These are phyloP conservation scores for Plenodomus biglobosus DNA, from an alignment of 2,329 filamentous ascomycete genomes.

Conservation along the genomic window DNA sequence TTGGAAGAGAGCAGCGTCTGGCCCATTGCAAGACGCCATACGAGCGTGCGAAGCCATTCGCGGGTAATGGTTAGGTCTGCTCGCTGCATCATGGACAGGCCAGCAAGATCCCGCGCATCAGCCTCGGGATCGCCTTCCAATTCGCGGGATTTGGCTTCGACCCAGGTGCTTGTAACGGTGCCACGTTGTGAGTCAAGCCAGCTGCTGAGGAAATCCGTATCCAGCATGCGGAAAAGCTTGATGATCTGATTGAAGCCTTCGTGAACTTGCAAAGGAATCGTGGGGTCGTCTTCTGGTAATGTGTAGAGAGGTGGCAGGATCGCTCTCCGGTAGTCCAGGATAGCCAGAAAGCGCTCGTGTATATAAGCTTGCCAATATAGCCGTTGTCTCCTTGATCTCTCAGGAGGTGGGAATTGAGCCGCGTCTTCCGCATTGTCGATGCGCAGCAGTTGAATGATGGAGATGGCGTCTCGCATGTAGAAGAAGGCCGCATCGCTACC, in stretches of 20 bases:
- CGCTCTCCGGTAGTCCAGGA: conserved; percentile 53
- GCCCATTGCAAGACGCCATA: conserved; percentile 55
- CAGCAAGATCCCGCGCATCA: conserved; percentile 44
- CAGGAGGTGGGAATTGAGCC: conserved; percentile 34
- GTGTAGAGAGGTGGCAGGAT: conserved; percentile 45
- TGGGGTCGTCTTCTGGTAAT: conserved; percentile 46
- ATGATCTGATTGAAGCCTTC: conserved; percentile 51
- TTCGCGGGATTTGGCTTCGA: conserved; percentile 51
- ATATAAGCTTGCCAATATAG: conserved; percentile 61
- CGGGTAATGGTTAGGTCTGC: conserved; percentile 55
- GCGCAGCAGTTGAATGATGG: conserved; percentile 42
- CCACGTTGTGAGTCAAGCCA: conserved; percentile 47
- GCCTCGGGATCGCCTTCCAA: conserved; percentile 44
- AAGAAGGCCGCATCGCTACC: conserved; percentile 54
- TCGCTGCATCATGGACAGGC: conserved; percentile 49
- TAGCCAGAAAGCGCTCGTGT: conserved; percentile 59
- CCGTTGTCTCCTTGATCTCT: conserved; percentile 50
- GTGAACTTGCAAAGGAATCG: conserved; percentile 45
- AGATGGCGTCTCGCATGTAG: conserved; percentile 55
- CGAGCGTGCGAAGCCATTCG: conserved; percentile 53
- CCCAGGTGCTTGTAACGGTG: conserved; percentile 46
- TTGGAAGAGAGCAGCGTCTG: conserved; percentile 49
- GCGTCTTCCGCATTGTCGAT: conserved; percentile 47
- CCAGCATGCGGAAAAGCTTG: conserved; percentile 49
- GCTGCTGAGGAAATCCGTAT: conserved; percentile 48